phyloP scores from a whole-genome alignment of 2,329 filamentous ascomycete species.

The Cytospora leucostoma region DNA sequence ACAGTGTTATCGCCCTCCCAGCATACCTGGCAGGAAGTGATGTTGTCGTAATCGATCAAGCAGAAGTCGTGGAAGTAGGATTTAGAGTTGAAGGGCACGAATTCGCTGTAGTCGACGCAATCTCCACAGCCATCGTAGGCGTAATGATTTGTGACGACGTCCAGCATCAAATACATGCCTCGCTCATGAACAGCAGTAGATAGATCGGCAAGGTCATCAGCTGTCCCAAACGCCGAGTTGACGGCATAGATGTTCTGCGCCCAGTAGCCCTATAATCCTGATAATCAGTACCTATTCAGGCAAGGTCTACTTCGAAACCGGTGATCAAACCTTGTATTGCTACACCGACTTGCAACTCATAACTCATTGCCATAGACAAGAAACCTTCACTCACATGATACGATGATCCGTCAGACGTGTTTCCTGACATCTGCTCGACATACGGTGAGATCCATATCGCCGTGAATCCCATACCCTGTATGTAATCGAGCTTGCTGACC shows the following conservation, averaged over 20 bases:
- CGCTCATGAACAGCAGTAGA: constrained; percentile 53
- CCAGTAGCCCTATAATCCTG: constrained; percentile 50
- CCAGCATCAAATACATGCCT: constrained; percentile 58
- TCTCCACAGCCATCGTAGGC: constrained; percentile 50
- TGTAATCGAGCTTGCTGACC: constrained; percentile 50
- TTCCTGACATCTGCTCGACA: constrained; percentile 42
- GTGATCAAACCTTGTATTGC: background rate
- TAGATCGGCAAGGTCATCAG: constrained; percentile 50
- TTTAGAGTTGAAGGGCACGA: constrained; percentile 55
- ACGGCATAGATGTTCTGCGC: constrained; percentile 52
- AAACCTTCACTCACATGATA: constrained; percentile 20
- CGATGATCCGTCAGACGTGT: constrained; percentile 42
- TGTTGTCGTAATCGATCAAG: constrained; percentile 50
- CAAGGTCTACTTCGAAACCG: background rate
- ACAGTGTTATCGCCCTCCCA: constrained; percentile 52
- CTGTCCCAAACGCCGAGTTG: constrained; percentile 52
- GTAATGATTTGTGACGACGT: constrained; percentile 60
- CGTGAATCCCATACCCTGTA: constrained; percentile 46
- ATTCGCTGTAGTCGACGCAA: constrained; percentile 54
- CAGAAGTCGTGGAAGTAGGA: constrained; percentile 60
- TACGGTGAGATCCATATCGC: constrained; percentile 52
- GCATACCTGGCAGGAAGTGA: constrained; percentile 44
- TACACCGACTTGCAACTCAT: background rate
- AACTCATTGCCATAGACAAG: background rate
- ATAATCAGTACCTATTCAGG: background rate